Conservation (phyloP, 1,139 yeast species). For the Kurtzmaniella natalensis region DNA sequence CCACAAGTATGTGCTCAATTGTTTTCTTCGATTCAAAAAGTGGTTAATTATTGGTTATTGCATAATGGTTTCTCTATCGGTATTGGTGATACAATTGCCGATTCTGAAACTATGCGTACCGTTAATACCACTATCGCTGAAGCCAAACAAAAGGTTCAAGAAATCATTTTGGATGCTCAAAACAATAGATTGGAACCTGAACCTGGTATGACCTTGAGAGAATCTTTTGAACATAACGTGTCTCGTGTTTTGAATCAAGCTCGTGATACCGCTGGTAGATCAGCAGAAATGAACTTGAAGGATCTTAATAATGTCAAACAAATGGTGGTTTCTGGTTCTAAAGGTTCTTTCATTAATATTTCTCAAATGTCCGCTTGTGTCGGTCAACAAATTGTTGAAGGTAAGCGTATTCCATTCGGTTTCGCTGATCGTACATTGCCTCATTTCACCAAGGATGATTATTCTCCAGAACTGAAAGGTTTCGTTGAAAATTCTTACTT, state of each 20-base stretch:
- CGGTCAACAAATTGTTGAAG: slow-evolving; percentile 99
- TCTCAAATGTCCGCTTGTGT: slow-evolving; percentile 99
- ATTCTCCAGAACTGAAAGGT: slow-evolving; percentile 97
- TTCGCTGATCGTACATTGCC: slow-evolving; percentile 95
- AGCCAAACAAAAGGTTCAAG: slow-evolving; percentile 91
- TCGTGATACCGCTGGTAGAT: slow-evolving; percentile 98
- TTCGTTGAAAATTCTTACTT: slow-evolving; percentile 95
- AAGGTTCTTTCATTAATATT: slow-evolving; percentile 97
- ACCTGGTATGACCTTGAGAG: slow-evolving; percentile 99
- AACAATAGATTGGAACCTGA: slow-evolving; percentile 84
- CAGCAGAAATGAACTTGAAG: slow-evolving; percentile 94
- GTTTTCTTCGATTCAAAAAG: slow-evolving; percentile 91
- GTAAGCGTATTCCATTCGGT: slow-evolving; percentile 98
- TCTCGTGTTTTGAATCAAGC: slow-evolving; percentile 95
- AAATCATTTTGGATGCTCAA: slow-evolving; percentile 89
- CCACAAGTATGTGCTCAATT: slow-evolving; percentile 85
- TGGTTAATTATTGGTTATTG: slow-evolving; percentile 92
- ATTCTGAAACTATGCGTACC: slow-evolving; percentile 89
- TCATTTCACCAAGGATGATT: slow-evolving; percentile 96
- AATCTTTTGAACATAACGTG: slow-evolving; percentile 96
- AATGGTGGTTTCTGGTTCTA: slow-evolving; percentile 99
- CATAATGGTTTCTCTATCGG: slow-evolving; percentile 98
- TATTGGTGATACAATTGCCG: slow-evolving; percentile 99
- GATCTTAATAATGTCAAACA: slow-evolving; percentile 95
- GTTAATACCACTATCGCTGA: slow-evolving; percentile 90